Evolutionary conservation across 176 grass and related monocot species (phyloP).

Genomic region (Hyparrhenia diplandra): DNA sequence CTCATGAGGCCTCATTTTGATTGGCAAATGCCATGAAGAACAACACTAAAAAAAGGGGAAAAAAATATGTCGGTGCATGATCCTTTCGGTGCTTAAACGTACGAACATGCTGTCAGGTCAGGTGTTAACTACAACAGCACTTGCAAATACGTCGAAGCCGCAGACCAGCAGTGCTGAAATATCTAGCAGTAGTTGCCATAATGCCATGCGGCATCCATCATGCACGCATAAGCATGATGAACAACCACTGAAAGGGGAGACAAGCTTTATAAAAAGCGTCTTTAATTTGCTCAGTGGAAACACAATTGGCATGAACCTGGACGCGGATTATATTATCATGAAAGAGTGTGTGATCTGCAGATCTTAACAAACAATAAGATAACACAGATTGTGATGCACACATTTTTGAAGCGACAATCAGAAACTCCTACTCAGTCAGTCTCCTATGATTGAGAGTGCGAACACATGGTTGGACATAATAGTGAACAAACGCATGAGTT

Average conservation of each 20-base stretch:
- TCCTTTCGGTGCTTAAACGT: not conserved
- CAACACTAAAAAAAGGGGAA: not conserved
- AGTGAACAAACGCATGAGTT: too few species aligned
- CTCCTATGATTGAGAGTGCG: too few species aligned
- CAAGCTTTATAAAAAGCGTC: not conserved
- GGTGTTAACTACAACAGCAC: not conserved
- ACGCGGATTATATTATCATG: not conserved
- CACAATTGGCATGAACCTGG: slow-evolving; percentile 15
- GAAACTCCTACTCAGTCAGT: not conserved
- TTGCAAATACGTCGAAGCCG: not conserved
- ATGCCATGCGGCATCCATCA: slow-evolving; percentile 7
- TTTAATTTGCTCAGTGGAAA: slow-evolving; percentile 30
- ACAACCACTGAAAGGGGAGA: slow-evolving; percentile 15
- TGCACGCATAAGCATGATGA: not conserved
- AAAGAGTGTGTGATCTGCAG: not conserved
- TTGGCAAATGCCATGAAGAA: not conserved
- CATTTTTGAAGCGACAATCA: not conserved
- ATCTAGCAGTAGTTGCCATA: not conserved
- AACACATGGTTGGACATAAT: too few species aligned
- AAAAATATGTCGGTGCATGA: not conserved
- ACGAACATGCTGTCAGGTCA: not conserved
- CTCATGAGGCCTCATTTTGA: not conserved
- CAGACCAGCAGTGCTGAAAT: not conserved
- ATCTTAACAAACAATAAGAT: not conserved
- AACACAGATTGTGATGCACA: not conserved